A percentile compares a stretch with the other conserved stretches of the same genome.
These are phyloP conservation scores for Trichoderma asperellum DNA, from an alignment of 2,329 filamentous ascomycete species.

Conservation along the genomic window DNA sequence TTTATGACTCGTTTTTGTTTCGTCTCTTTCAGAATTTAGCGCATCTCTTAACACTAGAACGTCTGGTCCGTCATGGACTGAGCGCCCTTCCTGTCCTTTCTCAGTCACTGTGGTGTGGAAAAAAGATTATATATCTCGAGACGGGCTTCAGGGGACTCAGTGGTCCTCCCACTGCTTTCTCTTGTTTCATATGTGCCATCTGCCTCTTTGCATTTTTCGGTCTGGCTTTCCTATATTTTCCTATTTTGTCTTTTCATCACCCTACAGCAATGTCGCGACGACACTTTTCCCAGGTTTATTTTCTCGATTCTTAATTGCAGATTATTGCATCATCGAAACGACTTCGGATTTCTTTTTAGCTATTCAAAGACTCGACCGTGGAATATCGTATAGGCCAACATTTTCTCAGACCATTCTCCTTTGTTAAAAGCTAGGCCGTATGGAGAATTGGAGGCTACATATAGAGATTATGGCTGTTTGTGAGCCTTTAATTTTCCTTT, in stretches of 20 bases:
- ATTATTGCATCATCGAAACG: constrained; percentile 1
- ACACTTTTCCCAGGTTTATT: constrained; percentile 3
- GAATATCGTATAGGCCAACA: constrained; percentile 2
- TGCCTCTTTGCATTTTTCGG: constrained; percentile 16
- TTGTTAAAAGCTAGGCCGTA: constrained; percentile 8
- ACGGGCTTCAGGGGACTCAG: neutral
- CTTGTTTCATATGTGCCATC: constrained; percentile 13
- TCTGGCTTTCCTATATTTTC: neutral
- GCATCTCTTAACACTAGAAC: constrained; percentile 18
- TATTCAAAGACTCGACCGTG: constrained; percentile 2
- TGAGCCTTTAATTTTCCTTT: neutral
- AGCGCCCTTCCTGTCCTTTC: neutral
- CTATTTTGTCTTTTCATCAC: neutral
- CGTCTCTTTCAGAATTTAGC: constrained; percentile 25
- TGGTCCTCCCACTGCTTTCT: neutral
- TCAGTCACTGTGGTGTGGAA: neutral
- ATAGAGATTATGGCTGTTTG: neutral
- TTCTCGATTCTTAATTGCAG: neutral
- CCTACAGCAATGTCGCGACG: constrained; percentile 22
- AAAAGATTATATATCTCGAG: neutral
- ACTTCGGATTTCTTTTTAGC: constrained; percentile 4
- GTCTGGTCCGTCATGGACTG: constrained; percentile 12
- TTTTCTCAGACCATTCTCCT: neutral
- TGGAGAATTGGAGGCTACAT: neutral
- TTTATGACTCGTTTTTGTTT: constrained; percentile 38